Evolutionary conservation across 306 rosid species (phyloP), one percentile per base, ranked within the genome.

Genomic region (Vigna mungo): DNA sequence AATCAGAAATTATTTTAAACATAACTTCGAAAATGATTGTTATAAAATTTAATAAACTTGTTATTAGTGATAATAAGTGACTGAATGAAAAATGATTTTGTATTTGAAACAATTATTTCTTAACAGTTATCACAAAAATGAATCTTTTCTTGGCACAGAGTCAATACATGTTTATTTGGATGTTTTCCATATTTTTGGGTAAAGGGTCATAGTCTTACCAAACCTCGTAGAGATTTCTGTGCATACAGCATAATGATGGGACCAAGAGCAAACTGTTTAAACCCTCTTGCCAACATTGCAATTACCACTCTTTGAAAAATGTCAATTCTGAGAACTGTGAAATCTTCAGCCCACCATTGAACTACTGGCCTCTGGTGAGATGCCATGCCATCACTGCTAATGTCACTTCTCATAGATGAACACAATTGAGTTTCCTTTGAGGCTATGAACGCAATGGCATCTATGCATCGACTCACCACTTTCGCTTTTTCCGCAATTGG

Each of bases 291-390:
- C 86, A 90, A 86, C 97, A 92, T 90, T 13, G 97, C 97, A 48
- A 90, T 68, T 3, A 95, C 48, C 78, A 92, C 97, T 76, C 97
- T 82, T 52, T 89, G 97, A 55, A 95, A 95, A 69, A 93, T 82
- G 70, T 95, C 98, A 44, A 95, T 88, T 89, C 96, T 82, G 30
- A 95, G 93, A 78, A 92, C 90, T 27, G 88, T 88, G 2, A 95
- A 80, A 65, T 95, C 96, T 71, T 95, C 98, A 37, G 90, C 96
- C 98, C 98, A 92, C 97, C 97, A 92, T 20, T 89, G 95, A 78
- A 90, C 95, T 47, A 87, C 63, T 30, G 91, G 83, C 54, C 86
- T 90, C 2, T 74, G 80, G 15, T 85, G 88, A 75, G 84, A 85
- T 46, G 30, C 79, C 18, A 67, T 44, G 56, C 89, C 80, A 54